phyloP scores from a whole-genome alignment of 2,329 filamentous ascomycete genomes.

The Aaosphaeria pasadenensis region DNA sequence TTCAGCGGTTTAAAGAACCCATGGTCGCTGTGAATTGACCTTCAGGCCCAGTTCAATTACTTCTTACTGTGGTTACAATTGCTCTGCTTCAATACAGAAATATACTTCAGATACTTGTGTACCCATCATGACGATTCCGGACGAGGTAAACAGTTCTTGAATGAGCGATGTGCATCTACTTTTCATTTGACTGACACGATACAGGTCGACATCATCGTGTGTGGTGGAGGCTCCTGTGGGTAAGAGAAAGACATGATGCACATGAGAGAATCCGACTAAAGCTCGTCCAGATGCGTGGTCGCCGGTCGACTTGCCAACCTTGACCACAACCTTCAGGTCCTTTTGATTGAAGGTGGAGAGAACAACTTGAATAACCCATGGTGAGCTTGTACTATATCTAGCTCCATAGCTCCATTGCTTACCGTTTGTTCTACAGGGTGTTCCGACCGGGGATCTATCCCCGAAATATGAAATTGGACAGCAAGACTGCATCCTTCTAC shows the following conservation, averaged over 20 bases:
- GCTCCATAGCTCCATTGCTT: not conserved
- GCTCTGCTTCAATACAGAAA: slow-evolving; percentile 2
- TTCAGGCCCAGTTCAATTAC: slow-evolving; percentile 25
- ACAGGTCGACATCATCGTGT: slow-evolving; percentile 72
- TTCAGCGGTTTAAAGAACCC: slow-evolving; percentile 23
- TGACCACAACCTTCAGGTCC: slow-evolving; percentile 69
- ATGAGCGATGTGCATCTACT: no score
- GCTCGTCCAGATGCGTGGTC: slow-evolving; percentile 43
- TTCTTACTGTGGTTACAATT: slow-evolving; percentile 22
- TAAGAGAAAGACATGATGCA: slow-evolving; percentile 25
- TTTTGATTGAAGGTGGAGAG: slow-evolving; percentile 70
- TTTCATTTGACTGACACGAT: not conserved
- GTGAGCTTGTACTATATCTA: slow-evolving; percentile 18
- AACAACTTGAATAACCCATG: slow-evolving; percentile 75
- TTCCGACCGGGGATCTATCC: slow-evolving; percentile 74
- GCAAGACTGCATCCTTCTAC: slow-evolving; percentile 79
- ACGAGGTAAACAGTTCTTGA: slow-evolving; percentile 48
- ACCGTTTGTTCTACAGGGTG: slow-evolving; percentile 47
- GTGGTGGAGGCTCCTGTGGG: slow-evolving; percentile 70
- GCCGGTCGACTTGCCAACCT: slow-evolving; percentile 65
- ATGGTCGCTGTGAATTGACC: slow-evolving; percentile 10
- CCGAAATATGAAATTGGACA: slow-evolving; percentile 76
- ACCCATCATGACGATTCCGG: slow-evolving; percentile 59
- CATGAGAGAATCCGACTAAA: slow-evolving; percentile 2
- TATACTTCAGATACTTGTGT: not conserved